These are phyloP conservation scores for Bipolaris zeicola DNA, from an alignment of 2,329 filamentous ascomycete species.

Conservation along the genomic window DNA sequence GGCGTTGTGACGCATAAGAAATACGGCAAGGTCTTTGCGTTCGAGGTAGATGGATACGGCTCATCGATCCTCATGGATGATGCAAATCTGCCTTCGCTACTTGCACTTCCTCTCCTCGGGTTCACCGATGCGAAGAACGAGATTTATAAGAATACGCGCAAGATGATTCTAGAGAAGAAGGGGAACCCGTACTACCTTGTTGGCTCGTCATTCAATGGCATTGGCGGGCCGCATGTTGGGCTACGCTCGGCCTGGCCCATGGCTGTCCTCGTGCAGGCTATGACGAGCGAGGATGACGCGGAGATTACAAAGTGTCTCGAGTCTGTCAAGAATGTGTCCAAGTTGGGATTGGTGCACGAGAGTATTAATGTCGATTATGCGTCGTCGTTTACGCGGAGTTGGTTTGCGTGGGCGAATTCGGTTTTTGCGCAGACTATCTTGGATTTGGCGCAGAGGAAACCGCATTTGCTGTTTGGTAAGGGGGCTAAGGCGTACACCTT, in stretches of 20 bases:
- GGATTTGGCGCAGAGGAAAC: constrained; percentile 86
- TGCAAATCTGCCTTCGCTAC: constrained; percentile 81
- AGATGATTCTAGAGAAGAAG: constrained; percentile 73
- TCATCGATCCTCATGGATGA: constrained; percentile 86
- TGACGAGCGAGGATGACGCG: constrained; percentile 80
- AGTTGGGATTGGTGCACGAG: constrained; percentile 84
- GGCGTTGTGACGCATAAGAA: constrained; percentile 77
- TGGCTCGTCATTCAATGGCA: constrained; percentile 79
- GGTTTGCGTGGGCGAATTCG: constrained; percentile 98
- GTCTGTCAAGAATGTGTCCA: constrained; percentile 71
- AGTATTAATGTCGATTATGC: constrained; percentile 60
- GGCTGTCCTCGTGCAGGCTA: constrained; percentile 88
- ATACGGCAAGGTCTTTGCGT: constrained; percentile 81
- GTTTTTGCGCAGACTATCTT: constrained; percentile 93
- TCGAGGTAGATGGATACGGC: constrained; percentile 86
- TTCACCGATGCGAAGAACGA: constrained; percentile 69
- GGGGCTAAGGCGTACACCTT: constrained; percentile 54
- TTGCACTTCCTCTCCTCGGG: constrained; percentile 78
- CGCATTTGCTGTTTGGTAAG: constrained; percentile 79
- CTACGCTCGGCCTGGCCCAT: constrained; percentile 95
- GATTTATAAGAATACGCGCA: constrained; percentile 86
- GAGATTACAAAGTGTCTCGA: constrained; percentile 79
- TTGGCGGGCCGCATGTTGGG: constrained; percentile 84
- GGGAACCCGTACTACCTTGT: constrained; percentile 89
- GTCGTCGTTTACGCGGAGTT: constrained; percentile 62